Conservation (phyloP, 208 protist species). For the Wallacemonas sp. region DNA sequence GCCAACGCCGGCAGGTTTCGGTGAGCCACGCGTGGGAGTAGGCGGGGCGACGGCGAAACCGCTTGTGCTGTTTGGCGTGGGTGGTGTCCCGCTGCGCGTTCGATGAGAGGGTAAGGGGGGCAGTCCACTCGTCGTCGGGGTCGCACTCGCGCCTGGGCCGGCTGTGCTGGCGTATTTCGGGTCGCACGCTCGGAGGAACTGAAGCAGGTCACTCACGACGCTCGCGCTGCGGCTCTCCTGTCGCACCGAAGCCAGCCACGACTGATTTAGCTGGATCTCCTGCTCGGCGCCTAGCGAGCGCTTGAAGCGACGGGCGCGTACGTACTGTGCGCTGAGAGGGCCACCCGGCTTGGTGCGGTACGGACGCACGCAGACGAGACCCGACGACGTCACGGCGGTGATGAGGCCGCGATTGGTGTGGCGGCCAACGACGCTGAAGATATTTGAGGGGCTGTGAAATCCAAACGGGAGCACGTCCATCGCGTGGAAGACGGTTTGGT, state of each 20-base stretch:
- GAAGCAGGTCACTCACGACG: background rate
- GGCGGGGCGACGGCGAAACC: too few relatives aligned
- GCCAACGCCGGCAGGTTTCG: too few relatives aligned
- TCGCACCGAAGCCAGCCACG: slow-evolving; percentile 6
- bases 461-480: slow-evolving; percentile 69
- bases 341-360: slow-evolving; percentile 16
- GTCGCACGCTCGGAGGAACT: background rate
- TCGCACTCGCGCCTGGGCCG: too few relatives aligned
- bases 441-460: slow-evolving; percentile 34
- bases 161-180: background rate
- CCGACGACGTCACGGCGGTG: slow-evolving; percentile 34
- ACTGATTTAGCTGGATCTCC: background rate
- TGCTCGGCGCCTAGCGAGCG: background rate
- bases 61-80: too few relatives aligned
- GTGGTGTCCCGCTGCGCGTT: too few relatives aligned
- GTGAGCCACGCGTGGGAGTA: too few relatives aligned
- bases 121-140: too few relatives aligned
- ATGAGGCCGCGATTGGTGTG: slow-evolving; percentile 64
- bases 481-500: slow-evolving; percentile 48
- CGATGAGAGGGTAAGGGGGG: too few relatives aligned
- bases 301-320: background rate
- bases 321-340: slow-evolving; percentile 9
- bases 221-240: background rate
- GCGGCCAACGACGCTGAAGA: slow-evolving; percentile 57
- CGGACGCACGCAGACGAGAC: slow-evolving; percentile 39